phyloP scores from a whole-genome alignment of 164 flowering plant species.

The Nymphaea colorata region DNA sequence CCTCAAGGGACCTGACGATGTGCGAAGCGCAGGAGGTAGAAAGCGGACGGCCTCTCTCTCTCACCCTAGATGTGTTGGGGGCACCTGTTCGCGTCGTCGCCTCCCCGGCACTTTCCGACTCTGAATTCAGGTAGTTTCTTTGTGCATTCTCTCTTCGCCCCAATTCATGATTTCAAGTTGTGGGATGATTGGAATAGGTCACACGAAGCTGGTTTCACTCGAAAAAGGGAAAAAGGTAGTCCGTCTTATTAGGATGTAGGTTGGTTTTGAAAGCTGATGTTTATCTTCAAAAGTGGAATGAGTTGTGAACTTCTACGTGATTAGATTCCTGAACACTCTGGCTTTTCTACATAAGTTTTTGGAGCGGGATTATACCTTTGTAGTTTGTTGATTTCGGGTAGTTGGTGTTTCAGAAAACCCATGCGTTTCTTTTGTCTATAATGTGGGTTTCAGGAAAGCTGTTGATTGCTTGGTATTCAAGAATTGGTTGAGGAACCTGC shows the following conservation, averaged over 20 bases:
- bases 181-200: too few relatives aligned
- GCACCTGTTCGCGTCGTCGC: conserved; percentile 48
- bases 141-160: neutral
- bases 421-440: neutral
- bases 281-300: neutral
- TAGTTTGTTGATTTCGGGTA: neutral
- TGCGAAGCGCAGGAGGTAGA: neutral
- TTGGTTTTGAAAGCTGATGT: neutral
- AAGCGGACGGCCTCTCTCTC: conserved; percentile 14
- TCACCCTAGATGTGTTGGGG: conserved; percentile 36
- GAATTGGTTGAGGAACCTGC: conserved; percentile 73
- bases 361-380: neutral
- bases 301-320: neutral
- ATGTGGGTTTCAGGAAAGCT: conserved; percentile 41
- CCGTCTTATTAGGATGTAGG: too few relatives aligned
- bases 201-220: too few relatives aligned
- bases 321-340: too few relatives aligned
- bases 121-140: conserved; percentile 56
- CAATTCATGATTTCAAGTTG: too few relatives aligned
- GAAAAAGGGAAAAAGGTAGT: too few relatives aligned
- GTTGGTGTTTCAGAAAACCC: neutral
- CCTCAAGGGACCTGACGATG: neutral
- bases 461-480: conserved; percentile 64
- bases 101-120: conserved; percentile 44
- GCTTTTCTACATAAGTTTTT: neutral